These are phyloP conservation scores for Pseudocercospora eumusae DNA, from an alignment of 2,329 filamentous ascomycete species.

Conservation along the genomic window DNA sequence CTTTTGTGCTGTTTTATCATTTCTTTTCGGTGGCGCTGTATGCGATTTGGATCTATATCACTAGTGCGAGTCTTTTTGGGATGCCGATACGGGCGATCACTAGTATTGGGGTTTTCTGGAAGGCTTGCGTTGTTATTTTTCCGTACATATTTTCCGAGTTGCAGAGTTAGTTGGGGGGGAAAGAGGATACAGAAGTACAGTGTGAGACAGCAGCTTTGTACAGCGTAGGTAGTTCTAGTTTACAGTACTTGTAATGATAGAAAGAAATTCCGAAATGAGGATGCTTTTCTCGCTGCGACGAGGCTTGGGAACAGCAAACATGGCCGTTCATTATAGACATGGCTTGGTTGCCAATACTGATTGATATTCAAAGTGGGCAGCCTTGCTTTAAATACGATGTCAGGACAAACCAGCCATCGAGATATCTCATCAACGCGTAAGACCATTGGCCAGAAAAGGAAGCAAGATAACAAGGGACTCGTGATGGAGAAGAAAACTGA, in stretches of 20 bases:
- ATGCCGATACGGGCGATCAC: slow-evolving; percentile 42
- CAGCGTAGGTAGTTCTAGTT: too few species aligned
- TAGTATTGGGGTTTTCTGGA: slow-evolving; percentile 55
- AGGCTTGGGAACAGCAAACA: neutral
- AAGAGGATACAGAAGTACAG: neutral
- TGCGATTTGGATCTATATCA: slow-evolving; percentile 71
- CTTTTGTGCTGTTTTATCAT: slow-evolving; percentile 79
- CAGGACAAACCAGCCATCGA: too few species aligned
- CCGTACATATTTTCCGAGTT: slow-evolving; percentile 54
- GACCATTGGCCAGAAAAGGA: too few species aligned
- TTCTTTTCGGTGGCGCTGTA: slow-evolving; percentile 94
- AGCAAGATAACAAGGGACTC: too few species aligned
- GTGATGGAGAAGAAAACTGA: too few species aligned
- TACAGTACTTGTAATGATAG: too few species aligned
- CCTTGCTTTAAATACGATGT: neutral
- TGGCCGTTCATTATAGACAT: too few species aligned
- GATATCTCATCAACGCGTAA: too few species aligned
- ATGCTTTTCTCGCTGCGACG: neutral
- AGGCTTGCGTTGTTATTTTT: slow-evolving; percentile 51
- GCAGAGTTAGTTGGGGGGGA: neutral
- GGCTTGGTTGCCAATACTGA: too few species aligned
- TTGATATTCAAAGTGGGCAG: too few species aligned
- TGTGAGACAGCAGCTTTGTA: neutral
- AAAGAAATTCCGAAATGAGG: neutral
- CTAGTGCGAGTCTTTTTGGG: slow-evolving; percentile 46